Evolutionary conservation across 2,329 filamentous ascomycete species (phyloP).

Genomic region (Atkinsonella hypoxylon): DNA sequence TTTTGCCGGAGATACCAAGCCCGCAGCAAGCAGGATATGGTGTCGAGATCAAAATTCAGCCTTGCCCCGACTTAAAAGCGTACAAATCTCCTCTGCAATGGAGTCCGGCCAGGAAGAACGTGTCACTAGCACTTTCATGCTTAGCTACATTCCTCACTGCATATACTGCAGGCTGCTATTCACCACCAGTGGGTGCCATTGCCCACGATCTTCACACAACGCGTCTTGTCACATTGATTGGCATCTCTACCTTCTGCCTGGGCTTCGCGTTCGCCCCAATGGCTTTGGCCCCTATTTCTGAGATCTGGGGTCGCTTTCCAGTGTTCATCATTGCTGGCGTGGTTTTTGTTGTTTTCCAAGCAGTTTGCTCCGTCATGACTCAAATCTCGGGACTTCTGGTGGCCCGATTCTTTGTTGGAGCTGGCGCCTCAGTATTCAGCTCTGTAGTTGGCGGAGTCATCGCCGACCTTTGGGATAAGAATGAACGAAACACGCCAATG

Average conservation of each 20-base stretch:
- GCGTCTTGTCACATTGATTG: conserved; percentile 53
- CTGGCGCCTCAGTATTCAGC: conserved; percentile 67
- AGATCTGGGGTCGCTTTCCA: conserved; percentile 76
- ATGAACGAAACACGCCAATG: conserved; percentile 81
- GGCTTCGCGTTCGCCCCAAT: conserved; percentile 80
- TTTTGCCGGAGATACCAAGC: conserved; percentile 20
- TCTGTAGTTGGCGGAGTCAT: conserved; percentile 91
- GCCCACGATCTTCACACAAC: conserved; percentile 52
- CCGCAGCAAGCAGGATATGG: conserved; percentile 6
- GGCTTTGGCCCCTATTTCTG: conserved; percentile 76
- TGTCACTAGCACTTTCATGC: conserved; percentile 64
- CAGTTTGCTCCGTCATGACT: conserved; percentile 60
- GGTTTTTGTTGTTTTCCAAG: conserved; percentile 58
- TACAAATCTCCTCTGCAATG: conserved; percentile 64
- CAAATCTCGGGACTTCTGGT: conserved; percentile 63
- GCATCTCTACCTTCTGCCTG: conserved; percentile 70
- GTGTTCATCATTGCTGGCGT: conserved; percentile 67
- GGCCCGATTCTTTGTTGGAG: conserved; percentile 63
- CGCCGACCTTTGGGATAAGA: conserved; percentile 68
- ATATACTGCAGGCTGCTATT: conserved; percentile 72
- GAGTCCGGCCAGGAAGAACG: conserved; percentile 54
- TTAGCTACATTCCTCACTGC: conserved; percentile 65
- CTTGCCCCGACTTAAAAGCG: conserved; percentile 50
- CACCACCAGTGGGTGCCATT: conserved; percentile 55
- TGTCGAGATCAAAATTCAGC: conserved; percentile 31